phyloP scores from a whole-genome alignment of 2,329 filamentous ascomycete species.

The Rhexocercosporidium sp. region DNA sequence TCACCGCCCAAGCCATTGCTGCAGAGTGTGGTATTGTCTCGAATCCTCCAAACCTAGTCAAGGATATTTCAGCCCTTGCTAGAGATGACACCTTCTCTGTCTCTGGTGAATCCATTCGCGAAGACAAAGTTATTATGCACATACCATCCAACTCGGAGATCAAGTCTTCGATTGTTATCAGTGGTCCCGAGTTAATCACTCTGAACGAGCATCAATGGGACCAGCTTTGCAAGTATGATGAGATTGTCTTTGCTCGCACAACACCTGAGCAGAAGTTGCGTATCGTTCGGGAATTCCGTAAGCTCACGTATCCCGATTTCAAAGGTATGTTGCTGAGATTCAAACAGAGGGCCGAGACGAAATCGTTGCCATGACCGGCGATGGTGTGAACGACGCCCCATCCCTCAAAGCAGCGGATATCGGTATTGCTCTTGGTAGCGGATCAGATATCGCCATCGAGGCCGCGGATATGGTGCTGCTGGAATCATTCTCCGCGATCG shows the following conservation, averaged over 20 bases:
- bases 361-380: constrained; percentile 60
- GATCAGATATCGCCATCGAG: constrained; percentile 66
- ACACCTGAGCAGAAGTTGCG: constrained; percentile 81
- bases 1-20: constrained; percentile 77
- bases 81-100: constrained; percentile 30
- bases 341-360: constrained; percentile 54
- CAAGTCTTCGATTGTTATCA: constrained; percentile 62
- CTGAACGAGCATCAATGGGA: constrained; percentile 74
- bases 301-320: not conserved
- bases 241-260: constrained; percentile 78
- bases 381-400: constrained; percentile 56
- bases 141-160: constrained; percentile 7
- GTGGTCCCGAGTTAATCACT: constrained; percentile 67
- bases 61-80: constrained; percentile 53
- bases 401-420: constrained; percentile 69
- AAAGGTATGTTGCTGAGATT: not conserved
- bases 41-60: constrained; percentile 52
- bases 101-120: constrained; percentile 18
- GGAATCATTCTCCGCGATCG: constrained; percentile 73
- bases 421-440: constrained; percentile 62
- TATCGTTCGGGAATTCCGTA: constrained; percentile 74
- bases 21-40: constrained; percentile 74
- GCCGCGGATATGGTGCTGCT: constrained; percentile 66
- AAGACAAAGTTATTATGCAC: constrained; percentile 21
- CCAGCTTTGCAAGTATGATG: constrained; percentile 65